Base-by-base conservation (phyloP, 176 grass and related monocot genomes). In the Oryza rufipogon region DNA sequence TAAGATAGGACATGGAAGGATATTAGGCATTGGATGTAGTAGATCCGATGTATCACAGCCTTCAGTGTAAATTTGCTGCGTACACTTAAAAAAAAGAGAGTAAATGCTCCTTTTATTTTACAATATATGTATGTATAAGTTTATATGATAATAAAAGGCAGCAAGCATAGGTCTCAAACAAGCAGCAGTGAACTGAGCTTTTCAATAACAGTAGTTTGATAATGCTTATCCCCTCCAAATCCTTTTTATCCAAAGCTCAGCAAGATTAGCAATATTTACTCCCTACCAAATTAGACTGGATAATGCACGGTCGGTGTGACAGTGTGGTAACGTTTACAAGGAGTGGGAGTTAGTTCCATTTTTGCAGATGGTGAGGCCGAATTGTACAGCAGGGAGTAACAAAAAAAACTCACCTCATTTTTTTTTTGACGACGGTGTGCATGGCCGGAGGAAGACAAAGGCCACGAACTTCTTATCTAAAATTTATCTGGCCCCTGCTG, bases 381-480 rank as follows among this genome's bases (percentile, higher is more conserved):
- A 20, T 74, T 39, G 4, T 5, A 73, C 22, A 14, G 12, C 0
- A 3, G 13, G 2, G 13, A 4, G 0, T 48, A 20, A 52, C 19
- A 46, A 12, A 64, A 9, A 56, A 9, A 45, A 8, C 14, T 39
- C 4, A 7, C 0, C 36, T 10, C 17, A 20, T 74, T 75, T 82
- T 74, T 74, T 74, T 82, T 42, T 20, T 0, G 9, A 26, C 4
- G 20, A 12, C 16, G 25, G 9, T 79, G 48, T 1, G 61, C 56
- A 56, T 14, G 33, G 23, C 7, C n/a, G 2, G 11, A 80, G 66
- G 70, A 70, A 28, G 65, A 46, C 41, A 80, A 87, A 90, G 70
- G n/a, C 89, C 84, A 90, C 64, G 0, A 65, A 84, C 58, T 87
- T 88, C 19, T 90, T 96, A 93, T 96, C 94, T 96, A 89, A 89